A percentile compares a stretch with the other conserved stretches of the same genome.
Conservation (phyloP, 169 alveolate species). For the Plasmodium vinckei region DNA sequence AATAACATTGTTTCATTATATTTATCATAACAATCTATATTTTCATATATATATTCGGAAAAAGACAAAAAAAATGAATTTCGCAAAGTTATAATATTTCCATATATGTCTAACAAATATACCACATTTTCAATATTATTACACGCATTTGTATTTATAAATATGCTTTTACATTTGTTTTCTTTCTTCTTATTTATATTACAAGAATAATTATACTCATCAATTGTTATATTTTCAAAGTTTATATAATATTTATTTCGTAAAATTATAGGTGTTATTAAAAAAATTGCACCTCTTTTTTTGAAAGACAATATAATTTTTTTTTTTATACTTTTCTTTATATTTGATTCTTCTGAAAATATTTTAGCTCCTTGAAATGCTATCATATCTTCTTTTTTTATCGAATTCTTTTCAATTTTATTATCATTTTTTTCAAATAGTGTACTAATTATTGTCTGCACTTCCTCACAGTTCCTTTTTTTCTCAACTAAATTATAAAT, state of each 20-base stretch:
- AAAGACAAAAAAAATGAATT: constrained; percentile 52
- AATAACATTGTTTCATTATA: constrained; percentile 44
- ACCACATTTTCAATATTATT: constrained; percentile 17
- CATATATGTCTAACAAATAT: constrained; percentile 65
- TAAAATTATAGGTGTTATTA: constrained; percentile 65
- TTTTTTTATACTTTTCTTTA: constrained; percentile 45
- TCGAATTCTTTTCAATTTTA: constrained; percentile 28
- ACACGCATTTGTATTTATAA: constrained; percentile 47
- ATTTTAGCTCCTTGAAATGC: constrained; percentile 54
- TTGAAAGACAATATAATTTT: constrained; percentile 26
- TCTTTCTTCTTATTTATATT: constrained; percentile 35
- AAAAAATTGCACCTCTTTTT: constrained; percentile 75
- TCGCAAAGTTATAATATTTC: constrained; percentile 48
- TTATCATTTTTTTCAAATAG: constrained; percentile 78
- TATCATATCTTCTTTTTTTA: constrained; percentile 46
- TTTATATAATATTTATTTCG: constrained; percentile 76
- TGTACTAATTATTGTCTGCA: constrained; percentile 78
- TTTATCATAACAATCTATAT: constrained; percentile 35
- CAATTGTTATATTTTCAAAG: constrained; percentile 71
- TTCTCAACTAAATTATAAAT: constrained; percentile 80
- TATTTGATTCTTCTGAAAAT: constrained; percentile 49
- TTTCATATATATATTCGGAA: constrained; percentile 63
- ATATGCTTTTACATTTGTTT: constrained; percentile 34
- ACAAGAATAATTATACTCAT: constrained; percentile 18
- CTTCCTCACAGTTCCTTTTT: constrained; percentile 84